Conservation (phyloP, 1,284 basidiomycete genomes). For the Pyrrhoderma noxium region DNA sequence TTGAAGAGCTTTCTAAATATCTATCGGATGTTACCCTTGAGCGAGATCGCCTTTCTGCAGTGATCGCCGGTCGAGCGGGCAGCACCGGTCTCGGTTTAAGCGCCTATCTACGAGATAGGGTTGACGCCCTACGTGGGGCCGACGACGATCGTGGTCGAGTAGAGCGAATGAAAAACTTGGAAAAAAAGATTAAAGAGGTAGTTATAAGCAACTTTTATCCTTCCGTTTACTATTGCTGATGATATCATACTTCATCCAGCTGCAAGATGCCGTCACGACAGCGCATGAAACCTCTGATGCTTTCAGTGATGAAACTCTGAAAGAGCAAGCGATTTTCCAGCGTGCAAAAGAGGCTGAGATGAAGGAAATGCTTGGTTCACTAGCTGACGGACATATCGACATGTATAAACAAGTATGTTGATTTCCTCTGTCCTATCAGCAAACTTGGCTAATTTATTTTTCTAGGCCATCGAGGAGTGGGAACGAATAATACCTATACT, state of each 20-base stretch:
- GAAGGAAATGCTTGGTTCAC: constrained; percentile 85
- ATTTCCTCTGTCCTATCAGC: constrained; percentile 9
- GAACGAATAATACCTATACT: constrained; percentile 82
- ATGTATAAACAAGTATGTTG: constrained; percentile 76
- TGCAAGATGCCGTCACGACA: constrained; percentile 92
- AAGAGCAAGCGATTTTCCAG: constrained; percentile 88
- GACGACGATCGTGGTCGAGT: constrained; percentile 92
- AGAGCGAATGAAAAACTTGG: constrained; percentile 88
- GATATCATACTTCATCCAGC: constrained; percentile 41
- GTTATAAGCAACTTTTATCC: constrained; percentile 21
- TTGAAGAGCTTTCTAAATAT: constrained; percentile 96
- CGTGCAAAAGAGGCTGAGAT: constrained; percentile 88
- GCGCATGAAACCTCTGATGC: constrained; percentile 94
- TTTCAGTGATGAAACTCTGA: constrained; percentile 89
- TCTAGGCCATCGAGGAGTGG: constrained; percentile 86
- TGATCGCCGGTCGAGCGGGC: constrained; percentile 75
- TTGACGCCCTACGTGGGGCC: constrained; percentile 85
- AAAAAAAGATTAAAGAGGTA: constrained; percentile 92
- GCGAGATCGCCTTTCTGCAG: constrained; percentile 83
- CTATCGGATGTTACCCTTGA: constrained; percentile 86
- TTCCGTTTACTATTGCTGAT: neutral
- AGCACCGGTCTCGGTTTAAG: constrained; percentile 78
- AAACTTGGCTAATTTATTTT: constrained; percentile 12
- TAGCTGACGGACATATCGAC: constrained; percentile 92
- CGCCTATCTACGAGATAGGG: constrained; percentile 89